A percentile compares a stretch with the other conserved stretches of the same genome.
Evolutionary conservation across 768 basidiomycete species (phyloP).

Genomic region (Dacryopinax spathularia): DNA sequence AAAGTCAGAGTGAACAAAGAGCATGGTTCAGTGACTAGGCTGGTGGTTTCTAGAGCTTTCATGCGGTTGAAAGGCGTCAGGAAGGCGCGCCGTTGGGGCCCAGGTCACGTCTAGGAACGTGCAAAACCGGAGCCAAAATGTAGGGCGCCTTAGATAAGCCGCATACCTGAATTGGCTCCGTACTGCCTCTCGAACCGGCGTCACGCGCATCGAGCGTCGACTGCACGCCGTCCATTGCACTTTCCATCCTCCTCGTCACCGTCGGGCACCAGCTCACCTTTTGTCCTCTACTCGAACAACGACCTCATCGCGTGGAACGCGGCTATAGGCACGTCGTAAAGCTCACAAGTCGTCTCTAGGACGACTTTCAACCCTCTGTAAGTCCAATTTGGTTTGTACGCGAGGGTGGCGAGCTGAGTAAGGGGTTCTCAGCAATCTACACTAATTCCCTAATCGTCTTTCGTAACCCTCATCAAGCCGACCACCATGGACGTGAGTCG

Average conservation of each 20-base stretch:
- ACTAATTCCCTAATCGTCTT: not conserved
- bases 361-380: not conserved
- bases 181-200: not conserved
- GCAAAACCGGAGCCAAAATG: not conserved
- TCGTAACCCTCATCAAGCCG: not conserved
- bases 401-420: conserved; percentile 3
- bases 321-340: not conserved
- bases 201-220: not conserved
- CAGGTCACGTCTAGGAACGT: too few relatives aligned
- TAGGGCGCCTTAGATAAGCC: not conserved
- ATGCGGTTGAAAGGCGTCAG: not conserved
- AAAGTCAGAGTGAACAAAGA: not conserved
- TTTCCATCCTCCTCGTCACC: not conserved
- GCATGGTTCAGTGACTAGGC: not conserved
- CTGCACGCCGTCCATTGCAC: not conserved
- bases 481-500: conserved; percentile 18
- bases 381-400: not conserved
- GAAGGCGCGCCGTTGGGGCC: not conserved
- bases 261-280: not conserved
- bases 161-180: not conserved
- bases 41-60: not conserved
- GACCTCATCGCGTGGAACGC: not conserved
- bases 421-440: not conserved
- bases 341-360: not conserved
- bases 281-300: not conserved